A percentile compares a stretch with the other conserved stretches of the same genome.
Conservation (phyloP, 2,329 filamentous ascomycete species). For the Aspergillus sp. region DNA sequence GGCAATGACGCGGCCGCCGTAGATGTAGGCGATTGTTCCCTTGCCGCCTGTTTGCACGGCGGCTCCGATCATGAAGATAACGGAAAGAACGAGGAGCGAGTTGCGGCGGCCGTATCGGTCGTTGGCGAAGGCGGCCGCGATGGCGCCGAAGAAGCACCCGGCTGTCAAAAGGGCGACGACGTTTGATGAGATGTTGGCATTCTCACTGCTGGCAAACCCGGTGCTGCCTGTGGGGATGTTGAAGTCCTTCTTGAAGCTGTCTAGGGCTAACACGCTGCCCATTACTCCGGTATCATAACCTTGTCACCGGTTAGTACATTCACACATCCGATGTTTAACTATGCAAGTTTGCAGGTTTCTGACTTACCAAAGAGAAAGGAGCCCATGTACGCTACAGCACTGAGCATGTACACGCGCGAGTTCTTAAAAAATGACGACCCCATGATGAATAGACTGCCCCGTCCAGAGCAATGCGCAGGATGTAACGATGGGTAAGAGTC, state of each 20-base stretch:
- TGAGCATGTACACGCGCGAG: conserved; percentile 46
- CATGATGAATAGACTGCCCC: too few species aligned
- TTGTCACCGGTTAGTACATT: conserved; percentile 7
- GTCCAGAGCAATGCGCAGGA: too few species aligned
- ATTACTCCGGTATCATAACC: conserved; percentile 47
- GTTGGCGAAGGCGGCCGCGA: conserved; percentile 35
- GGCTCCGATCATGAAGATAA: conserved; percentile 37
- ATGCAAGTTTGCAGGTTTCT: too few species aligned
- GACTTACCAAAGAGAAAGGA: conserved; percentile 45
- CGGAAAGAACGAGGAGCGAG: conserved; percentile 34
- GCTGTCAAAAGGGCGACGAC: conserved; percentile 40
- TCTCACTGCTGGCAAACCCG: conserved; percentile 34
- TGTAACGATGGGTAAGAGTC: too few species aligned
- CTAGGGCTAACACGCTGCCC: conserved; percentile 41
- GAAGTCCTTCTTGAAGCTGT: conserved; percentile 43
- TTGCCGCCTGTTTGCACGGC: conserved; percentile 34
- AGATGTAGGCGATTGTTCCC: conserved; percentile 34
- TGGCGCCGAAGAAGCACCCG: conserved; percentile 42
- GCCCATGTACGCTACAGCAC: conserved; percentile 45
- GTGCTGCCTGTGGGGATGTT: conserved; percentile 33
- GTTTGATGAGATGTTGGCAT: conserved; percentile 40
- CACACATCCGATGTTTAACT: too few species aligned
- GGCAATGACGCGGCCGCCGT: conserved; percentile 39
- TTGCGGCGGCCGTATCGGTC: conserved; percentile 37
- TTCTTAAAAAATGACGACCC: conserved; percentile 38